These are phyloP conservation scores for Orobanche coerulescens DNA, from an alignment of 257 asterid genomes.

Conservation along the genomic window DNA sequence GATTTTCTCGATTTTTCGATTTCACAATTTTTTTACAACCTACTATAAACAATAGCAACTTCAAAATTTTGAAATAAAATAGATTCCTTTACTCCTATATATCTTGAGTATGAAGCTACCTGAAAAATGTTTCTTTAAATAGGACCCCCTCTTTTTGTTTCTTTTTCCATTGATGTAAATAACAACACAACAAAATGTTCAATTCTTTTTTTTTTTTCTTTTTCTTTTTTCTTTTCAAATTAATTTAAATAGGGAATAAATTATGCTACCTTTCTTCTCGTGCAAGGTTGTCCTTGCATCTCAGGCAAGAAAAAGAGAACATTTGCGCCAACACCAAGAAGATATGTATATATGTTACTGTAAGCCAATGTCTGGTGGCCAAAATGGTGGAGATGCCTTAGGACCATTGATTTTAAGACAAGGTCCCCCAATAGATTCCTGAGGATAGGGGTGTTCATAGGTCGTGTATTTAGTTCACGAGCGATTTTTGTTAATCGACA, in stretches of 20 bases:
- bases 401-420: constrained; percentile 23
- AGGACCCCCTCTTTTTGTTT: constrained; percentile 21
- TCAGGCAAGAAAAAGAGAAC: constrained; percentile 26
- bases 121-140: constrained; percentile 28
- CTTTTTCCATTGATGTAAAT: constrained; percentile 20
- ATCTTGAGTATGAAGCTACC: constrained; percentile 35
- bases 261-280: constrained; percentile 52
- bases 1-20: too few relatives aligned
- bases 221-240: constrained; percentile 1
- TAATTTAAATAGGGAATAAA: constrained; percentile 34
- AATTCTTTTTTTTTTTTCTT: constrained; percentile 3
- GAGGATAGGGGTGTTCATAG: too few relatives aligned
- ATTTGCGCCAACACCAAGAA: constrained; percentile 34
- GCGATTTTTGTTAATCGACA: too few relatives aligned
- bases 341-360: constrained; percentile 4
- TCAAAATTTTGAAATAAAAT: constrained; percentile 29
- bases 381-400: constrained; percentile 8
- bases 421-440: constrained; percentile 33
- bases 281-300: constrained; percentile 47
- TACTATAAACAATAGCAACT: not conserved
- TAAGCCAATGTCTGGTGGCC: constrained; percentile 5
- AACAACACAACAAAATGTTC: constrained; percentile 29
- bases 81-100: constrained; percentile 33
- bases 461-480: too few relatives aligned
- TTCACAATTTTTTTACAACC: too few relatives aligned